A percentile compares a stretch with the other conserved stretches of the same genome.
Evolutionary conservation across 2,329 filamentous ascomycete species (phyloP).

Genomic region (Cryoendolithus antarcticus): DNA sequence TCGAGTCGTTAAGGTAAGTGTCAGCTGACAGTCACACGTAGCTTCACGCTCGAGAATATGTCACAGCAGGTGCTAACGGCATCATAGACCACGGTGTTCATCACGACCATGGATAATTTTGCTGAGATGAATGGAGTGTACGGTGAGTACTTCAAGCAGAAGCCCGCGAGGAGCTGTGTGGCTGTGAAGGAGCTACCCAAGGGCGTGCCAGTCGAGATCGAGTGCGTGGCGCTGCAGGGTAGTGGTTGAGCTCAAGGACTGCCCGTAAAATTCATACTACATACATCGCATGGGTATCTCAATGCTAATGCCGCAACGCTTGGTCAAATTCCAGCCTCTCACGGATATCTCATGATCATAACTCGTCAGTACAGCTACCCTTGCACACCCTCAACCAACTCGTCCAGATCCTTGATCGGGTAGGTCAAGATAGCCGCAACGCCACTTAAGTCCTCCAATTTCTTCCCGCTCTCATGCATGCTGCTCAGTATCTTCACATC

Average conservation of each 20-base stretch:
- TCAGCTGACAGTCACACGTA: not conserved
- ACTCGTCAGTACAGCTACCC: no score
- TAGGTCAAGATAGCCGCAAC: constrained; percentile 87
- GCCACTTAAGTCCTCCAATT: constrained; percentile 70
- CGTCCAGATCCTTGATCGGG: constrained; percentile 73
- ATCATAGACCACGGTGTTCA: constrained; percentile 52
- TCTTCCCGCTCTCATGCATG: constrained; percentile 83
- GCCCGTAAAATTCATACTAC: no score
- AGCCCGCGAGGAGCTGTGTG: constrained; percentile 80
- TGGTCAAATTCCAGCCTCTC: no score
- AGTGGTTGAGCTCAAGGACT: constrained; percentile 1
- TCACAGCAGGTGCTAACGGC: constrained; percentile 3
- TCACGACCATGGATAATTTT: constrained; percentile 85
- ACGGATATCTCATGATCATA: no score
- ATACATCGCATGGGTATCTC: no score
- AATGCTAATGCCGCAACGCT: no score
- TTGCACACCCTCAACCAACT: constrained; percentile 21
- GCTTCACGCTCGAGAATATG: not conserved
- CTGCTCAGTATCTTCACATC: constrained; percentile 83
- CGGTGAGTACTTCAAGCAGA: constrained; percentile 67
- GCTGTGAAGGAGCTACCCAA: constrained; percentile 82
- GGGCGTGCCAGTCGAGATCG: constrained; percentile 78
- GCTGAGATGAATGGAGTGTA: constrained; percentile 77
- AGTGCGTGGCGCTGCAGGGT: constrained; percentile 57
- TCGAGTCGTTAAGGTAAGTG: constrained; percentile 68